Evolutionary conservation across 2,329 filamentous ascomycete genomes (phyloP).

Genomic region (Didymosphaeria variabile): DNA sequence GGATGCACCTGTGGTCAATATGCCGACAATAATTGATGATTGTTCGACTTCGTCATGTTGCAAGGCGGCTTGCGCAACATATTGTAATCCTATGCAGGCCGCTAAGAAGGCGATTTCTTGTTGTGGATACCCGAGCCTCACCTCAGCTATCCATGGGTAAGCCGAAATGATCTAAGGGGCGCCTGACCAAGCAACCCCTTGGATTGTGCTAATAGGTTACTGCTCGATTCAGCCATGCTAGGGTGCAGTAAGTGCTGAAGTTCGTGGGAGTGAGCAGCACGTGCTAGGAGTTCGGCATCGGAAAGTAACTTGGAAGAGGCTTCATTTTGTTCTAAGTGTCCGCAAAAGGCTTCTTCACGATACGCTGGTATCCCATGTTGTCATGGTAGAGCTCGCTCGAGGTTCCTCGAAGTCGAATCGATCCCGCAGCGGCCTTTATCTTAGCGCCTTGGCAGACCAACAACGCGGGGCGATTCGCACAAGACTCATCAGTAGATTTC

Average conservation of each 20-base stretch:
- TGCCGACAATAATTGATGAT: too few species aligned
- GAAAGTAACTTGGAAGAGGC: too few species aligned
- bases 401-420: not conserved
- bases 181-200: not conserved
- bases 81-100: not conserved
- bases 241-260: too few species aligned
- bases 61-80: too few species aligned
- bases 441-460: slow-evolving; percentile 4
- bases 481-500: slow-evolving; percentile 14
- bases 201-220: too few species aligned
- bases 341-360: too few species aligned
- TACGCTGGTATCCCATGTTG: not conserved
- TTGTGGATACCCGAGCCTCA: not conserved
- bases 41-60: too few species aligned
- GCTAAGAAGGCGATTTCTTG: not conserved
- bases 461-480: slow-evolving; percentile 10
- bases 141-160: not conserved
- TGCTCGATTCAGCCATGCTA: too few species aligned
- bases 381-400: not conserved
- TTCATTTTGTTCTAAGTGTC: too few species aligned
- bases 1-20: too few species aligned
- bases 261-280: too few species aligned
- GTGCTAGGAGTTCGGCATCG: too few species aligned
- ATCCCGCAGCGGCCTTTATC: not conserved
- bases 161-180: not conserved